These are phyloP conservation scores for Petunia axillaris DNA, from an alignment of 257 asterid genomes.

Conservation along the genomic window DNA sequence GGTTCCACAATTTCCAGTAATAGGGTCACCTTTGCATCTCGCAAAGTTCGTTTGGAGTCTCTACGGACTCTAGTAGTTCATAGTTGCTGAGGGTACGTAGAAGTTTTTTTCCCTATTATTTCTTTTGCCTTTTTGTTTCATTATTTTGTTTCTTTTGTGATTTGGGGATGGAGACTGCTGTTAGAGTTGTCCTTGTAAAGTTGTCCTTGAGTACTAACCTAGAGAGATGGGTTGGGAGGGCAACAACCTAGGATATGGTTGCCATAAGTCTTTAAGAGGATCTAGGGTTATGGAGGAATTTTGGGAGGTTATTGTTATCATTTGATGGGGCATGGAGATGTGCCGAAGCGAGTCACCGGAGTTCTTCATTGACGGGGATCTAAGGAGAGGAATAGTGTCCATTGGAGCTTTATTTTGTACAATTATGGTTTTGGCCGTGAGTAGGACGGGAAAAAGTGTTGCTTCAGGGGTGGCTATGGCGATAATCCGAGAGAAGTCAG, in stretches of 20 bases:
- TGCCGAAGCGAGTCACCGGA: background rate
- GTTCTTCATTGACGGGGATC: background rate
- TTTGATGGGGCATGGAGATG: constrained; percentile 9
- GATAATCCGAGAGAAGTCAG: background rate
- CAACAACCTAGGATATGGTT: background rate
- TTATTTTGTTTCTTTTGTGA: background rate
- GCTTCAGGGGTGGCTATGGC: background rate
- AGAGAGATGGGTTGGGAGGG: background rate
- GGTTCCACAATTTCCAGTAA: background rate
- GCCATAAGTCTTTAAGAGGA: background rate
- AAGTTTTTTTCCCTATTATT: background rate
- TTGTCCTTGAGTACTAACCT: background rate
- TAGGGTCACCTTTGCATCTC: background rate
- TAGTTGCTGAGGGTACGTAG: background rate
- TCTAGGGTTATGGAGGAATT: background rate
- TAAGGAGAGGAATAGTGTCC: background rate
- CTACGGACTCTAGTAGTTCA: background rate
- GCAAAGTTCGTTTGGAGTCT: background rate
- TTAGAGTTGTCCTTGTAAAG: background rate
- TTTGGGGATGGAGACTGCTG: background rate
- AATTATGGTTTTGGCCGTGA: background rate
- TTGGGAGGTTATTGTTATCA: background rate
- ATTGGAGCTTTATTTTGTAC: background rate
- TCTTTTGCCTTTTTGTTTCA: background rate
- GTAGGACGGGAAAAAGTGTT: background rate